Conservation (phyloP, 352 stramenopile genomes). For the Salisapilia sapeloensis region DNA sequence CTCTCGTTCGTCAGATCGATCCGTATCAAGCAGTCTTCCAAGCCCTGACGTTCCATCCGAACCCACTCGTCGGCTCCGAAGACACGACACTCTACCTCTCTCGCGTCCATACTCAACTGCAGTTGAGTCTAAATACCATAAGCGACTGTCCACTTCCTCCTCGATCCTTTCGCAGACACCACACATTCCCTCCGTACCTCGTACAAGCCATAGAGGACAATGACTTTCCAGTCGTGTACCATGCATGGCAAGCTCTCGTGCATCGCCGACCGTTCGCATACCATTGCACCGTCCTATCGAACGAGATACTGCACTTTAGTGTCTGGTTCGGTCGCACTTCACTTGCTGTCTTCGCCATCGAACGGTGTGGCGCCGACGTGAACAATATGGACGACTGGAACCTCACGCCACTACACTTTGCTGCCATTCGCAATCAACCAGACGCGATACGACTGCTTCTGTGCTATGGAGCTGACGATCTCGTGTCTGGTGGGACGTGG, state of each 20-base stretch:
- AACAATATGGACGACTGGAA: slow-evolving; percentile 51
- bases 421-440: slow-evolving; percentile 55
- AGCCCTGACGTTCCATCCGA: slow-evolving; percentile 31
- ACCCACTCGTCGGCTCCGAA: slow-evolving; percentile 21
- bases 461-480: slow-evolving; percentile 19
- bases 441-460: slow-evolving; percentile 58
- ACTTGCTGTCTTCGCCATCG: slow-evolving; percentile 47
- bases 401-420: slow-evolving; percentile 65
- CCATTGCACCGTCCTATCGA: slow-evolving; percentile 27
- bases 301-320: slow-evolving; percentile 66
- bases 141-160: slow-evolving; percentile 9
- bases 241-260: slow-evolving; percentile 29
- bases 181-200: slow-evolving; percentile 38
- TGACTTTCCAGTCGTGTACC: slow-evolving; percentile 15
- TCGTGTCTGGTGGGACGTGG: slow-evolving; percentile 13
- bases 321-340: slow-evolving; percentile 45
- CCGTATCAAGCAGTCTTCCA: slow-evolving; percentile 58
- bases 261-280: slow-evolving; percentile 3
- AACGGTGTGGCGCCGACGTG: slow-evolving; percentile 36
- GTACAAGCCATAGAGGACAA: slow-evolving; percentile 15
- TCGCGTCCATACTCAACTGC: slow-evolving; percentile 11
- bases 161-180: slow-evolving; percentile 33
- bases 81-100: slow-evolving; percentile 43
- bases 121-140: slow-evolving; percentile 1
- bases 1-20: slow-evolving; percentile 47